Percentiles rank a stretch among this genome's conserved stretches.
Evolutionary conservation across 768 basidiomycete species (phyloP).

Genomic region (Postia placenta): DNA sequence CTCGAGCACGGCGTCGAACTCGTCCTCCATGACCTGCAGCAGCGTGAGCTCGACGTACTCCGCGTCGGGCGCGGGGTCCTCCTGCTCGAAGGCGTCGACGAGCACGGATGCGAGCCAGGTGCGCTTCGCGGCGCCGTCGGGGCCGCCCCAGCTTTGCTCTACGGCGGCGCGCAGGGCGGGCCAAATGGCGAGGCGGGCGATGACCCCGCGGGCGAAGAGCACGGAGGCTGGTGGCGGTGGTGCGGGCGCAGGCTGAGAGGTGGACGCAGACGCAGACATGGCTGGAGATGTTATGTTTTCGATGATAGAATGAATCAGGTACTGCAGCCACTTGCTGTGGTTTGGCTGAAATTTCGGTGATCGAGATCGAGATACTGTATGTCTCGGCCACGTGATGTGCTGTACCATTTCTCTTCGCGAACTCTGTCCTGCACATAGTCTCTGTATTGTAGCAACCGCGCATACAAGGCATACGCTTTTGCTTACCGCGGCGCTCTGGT

Average conservation of each 20-base stretch:
- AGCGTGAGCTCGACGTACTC: slow-evolving; percentile 79
- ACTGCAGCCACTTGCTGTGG: no score
- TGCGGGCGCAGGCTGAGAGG: slow-evolving; percentile 14
- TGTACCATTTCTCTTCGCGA: no score
- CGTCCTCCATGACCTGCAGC: slow-evolving; percentile 79
- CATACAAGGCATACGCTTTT: no score
- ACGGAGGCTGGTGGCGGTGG: slow-evolving; percentile 42
- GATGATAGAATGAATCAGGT: no score
- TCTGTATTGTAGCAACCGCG: no score
- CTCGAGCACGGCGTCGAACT: slow-evolving; percentile 80
- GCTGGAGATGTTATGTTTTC: no score
- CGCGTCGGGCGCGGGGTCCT: slow-evolving; percentile 45
- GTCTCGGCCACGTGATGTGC: no score
- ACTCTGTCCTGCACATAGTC: no score
- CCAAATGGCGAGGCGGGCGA: slow-evolving; percentile 82
- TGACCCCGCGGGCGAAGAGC: slow-evolving; percentile 81
- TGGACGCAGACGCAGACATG: slow-evolving; percentile 1
- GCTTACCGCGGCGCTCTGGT: no score
- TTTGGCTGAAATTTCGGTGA: no score
- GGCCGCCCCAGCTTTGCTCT: slow-evolving; percentile 82
- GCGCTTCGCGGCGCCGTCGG: slow-evolving; percentile 61
- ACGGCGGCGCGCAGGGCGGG: slow-evolving; percentile 83
- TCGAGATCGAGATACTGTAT: no score
- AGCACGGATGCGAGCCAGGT: slow-evolving; percentile 81
- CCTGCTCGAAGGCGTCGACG: slow-evolving; percentile 71